Evolutionary conservation across 176 grass and related monocot species (phyloP).

Genomic region (Elaeis guineensis): DNA sequence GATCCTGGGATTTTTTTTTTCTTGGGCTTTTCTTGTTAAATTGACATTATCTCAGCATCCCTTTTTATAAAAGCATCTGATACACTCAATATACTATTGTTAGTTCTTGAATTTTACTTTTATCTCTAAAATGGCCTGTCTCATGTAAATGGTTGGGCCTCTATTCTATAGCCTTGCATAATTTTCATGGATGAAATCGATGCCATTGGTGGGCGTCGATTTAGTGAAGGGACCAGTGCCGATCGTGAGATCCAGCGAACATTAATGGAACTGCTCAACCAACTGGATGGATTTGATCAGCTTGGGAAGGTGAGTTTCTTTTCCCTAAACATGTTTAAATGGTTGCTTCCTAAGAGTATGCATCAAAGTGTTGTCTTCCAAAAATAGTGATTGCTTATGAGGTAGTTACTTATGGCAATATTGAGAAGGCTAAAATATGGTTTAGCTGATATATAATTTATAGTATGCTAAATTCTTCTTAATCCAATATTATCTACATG

Average conservation of each 20-base stretch:
- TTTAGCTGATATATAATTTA: no score
- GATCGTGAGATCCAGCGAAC: slow-evolving; percentile 95
- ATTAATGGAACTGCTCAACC: slow-evolving; percentile 93
- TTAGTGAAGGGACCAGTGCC: slow-evolving; percentile 91
- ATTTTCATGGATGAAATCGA: slow-evolving; percentile 99
- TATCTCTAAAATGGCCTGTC: background rate
- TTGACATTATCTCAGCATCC: background rate
- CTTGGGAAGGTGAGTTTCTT: slow-evolving; percentile 68
- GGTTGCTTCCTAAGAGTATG: no score
- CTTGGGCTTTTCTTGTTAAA: no score
- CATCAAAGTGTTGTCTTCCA: no score
- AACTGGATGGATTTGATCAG: slow-evolving; percentile 94
- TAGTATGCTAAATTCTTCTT: no score
- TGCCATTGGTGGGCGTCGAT: slow-evolving; percentile 90
- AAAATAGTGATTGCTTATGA: no score
- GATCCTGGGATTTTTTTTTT: no score
- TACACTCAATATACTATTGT: slow-evolving; percentile 5
- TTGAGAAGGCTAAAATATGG: no score
- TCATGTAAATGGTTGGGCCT: no score
- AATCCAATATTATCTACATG: no score
- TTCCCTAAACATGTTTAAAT: background rate
- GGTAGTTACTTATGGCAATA: no score
- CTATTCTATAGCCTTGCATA: slow-evolving; percentile 61
- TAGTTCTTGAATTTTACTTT: background rate
- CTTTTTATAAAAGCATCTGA: no score